Conservation (phyloP, 495 filamentous ascomycete genomes). For the Massariosphaeria phaeospora region DNA sequence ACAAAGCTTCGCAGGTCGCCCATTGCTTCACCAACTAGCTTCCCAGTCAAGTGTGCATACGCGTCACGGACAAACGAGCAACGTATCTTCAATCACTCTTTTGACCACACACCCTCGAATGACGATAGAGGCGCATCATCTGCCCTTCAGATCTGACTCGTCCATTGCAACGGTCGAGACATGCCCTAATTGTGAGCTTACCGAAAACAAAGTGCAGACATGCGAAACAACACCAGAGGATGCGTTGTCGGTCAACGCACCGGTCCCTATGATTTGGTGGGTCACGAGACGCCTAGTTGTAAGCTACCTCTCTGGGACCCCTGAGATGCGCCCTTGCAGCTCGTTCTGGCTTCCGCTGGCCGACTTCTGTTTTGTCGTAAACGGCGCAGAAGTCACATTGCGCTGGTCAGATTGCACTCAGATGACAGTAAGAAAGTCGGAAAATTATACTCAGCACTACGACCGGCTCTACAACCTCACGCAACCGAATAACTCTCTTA, state of each 20-base stretch:
- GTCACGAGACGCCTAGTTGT: conserved; percentile 20
- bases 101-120: neutral
- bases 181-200: conserved; percentile 6
- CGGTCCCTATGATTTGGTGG: conserved; percentile 14
- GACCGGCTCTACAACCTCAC: conserved; percentile 16
- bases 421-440: neutral
- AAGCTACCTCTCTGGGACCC: conserved; percentile 5
- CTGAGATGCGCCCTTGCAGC: conserved; percentile 3
- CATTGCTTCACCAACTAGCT: neutral
- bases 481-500: conserved; percentile 11
- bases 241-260: neutral
- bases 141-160: too few relatives aligned
- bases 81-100: conserved; percentile 22
- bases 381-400: conserved; percentile 9
- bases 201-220: conserved; percentile 8
- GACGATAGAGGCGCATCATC: too few relatives aligned
- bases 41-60: conserved; percentile 10
- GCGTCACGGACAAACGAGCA: conserved; percentile 6
- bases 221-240: conserved; percentile 15
- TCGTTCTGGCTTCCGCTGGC: conserved; percentile 28
- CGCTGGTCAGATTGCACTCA: conserved; percentile 29
- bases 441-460: conserved; percentile 5
- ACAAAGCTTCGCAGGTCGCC: neutral
- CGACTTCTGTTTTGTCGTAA: conserved; percentile 3
- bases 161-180: neutral